These are phyloP conservation scores for Poa pratensis DNA, from an alignment of 176 grass and related monocot genomes.

Conservation along the genomic window DNA sequence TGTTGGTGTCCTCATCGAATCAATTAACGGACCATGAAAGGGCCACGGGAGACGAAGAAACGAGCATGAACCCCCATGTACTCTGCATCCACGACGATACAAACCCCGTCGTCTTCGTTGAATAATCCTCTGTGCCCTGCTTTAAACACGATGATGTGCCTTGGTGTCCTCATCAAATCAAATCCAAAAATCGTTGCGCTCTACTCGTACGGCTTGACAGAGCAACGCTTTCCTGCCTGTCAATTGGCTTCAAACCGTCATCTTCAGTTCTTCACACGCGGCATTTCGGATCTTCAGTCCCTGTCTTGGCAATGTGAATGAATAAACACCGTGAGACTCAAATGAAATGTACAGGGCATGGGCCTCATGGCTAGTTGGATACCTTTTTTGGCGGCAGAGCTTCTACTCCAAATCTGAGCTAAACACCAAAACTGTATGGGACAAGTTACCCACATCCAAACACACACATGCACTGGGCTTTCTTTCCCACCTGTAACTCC, in stretches of 20 bases:
- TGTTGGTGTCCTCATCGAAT: too few species aligned
- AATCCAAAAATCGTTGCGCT: conserved; percentile 27
- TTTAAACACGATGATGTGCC: background rate
- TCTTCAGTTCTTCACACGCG: conserved; percentile 11
- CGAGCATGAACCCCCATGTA: background rate
- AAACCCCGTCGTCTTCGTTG: background rate
- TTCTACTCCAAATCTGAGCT: too few species aligned
- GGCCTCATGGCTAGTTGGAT: too few species aligned
- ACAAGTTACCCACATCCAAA: too few species aligned
- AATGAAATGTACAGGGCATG: too few species aligned
- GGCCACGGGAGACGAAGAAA: too few species aligned
- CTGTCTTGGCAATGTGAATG: too few species aligned
- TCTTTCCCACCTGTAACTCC: background rate
- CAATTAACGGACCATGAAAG: too few species aligned
- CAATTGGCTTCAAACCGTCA: background rate
- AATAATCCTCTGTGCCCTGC: background rate
- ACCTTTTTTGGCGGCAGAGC: too few species aligned
- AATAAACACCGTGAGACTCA: too few species aligned
- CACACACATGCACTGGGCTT: background rate
- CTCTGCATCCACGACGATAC: background rate
- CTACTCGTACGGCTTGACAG: background rate
- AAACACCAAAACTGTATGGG: too few species aligned
- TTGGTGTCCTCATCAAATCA: background rate
- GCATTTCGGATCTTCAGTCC: background rate
- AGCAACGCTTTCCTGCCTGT: background rate